phyloP scores from a whole-genome alignment of 1,139 yeast species.

The Debaryomycetaceae sp. region DNA sequence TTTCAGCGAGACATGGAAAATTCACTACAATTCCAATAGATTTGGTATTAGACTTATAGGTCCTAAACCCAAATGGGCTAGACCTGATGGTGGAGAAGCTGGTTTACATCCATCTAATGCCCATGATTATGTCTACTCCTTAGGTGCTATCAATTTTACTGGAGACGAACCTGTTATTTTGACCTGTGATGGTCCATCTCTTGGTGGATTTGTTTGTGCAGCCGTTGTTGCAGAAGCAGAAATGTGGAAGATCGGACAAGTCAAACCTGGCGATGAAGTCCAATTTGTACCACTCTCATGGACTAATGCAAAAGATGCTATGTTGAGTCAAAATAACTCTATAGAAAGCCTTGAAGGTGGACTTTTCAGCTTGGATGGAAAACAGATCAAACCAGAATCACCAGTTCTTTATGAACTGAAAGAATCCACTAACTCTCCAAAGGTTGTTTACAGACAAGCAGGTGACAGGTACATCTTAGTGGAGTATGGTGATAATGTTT shows the following conservation, averaged over 20 bases:
- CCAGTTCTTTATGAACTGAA: conserved; percentile 59
- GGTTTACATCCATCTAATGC: conserved; percentile 98
- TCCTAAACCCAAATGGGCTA: conserved; percentile 96
- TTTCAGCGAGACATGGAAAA: conserved; percentile 81
- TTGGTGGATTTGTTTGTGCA: conserved; percentile 96
- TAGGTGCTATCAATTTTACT: conserved; percentile 95
- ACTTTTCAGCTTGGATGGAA: conserved; percentile 35
- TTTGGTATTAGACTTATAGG: conserved; percentile 94
- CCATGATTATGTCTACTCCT: conserved; percentile 93
- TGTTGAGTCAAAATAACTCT: conserved; percentile 53
- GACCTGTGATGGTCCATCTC: conserved; percentile 95
- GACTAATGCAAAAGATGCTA: conserved; percentile 64
- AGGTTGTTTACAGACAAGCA: conserved; percentile 87
- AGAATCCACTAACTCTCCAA: conserved; percentile 55
- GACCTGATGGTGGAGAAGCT: conserved; percentile 97
- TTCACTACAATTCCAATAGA: conserved; percentile 93
- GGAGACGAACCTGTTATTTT: conserved; percentile 98
- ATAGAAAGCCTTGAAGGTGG: conserved; percentile 44
- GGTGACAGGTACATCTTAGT: conserved; percentile 91
- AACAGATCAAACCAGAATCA: conserved; percentile 45
- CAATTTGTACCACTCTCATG: conserved; percentile 75
- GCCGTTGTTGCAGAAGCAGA: conserved; percentile 95
- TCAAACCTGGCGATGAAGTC: conserved; percentile 86
- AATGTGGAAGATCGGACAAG: conserved; percentile 98
- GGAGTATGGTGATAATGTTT: conserved; percentile 84